phyloP scores from a whole-genome alignment of 139 green algal genomes.

The Asterochloris sp. region DNA sequence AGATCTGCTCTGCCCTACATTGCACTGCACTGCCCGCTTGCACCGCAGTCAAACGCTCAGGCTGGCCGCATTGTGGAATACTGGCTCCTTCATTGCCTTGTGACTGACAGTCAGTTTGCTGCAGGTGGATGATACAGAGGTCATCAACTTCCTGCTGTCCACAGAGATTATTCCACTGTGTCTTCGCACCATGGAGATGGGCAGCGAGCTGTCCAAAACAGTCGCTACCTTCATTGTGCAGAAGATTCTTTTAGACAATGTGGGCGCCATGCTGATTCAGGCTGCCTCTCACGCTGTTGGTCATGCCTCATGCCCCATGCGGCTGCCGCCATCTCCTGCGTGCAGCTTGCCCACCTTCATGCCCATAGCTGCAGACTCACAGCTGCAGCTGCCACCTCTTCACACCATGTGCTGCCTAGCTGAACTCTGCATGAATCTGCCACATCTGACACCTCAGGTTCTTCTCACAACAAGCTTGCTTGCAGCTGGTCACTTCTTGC shows the following conservation, averaged over 20 bases:
- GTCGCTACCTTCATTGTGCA: conserved; percentile 99
- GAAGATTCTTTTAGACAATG: conserved; percentile 97
- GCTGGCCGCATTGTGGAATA: too few species aligned
- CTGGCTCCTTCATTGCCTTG: neutral
- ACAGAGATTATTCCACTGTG: conserved; percentile 99
- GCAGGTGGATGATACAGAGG: conserved; percentile 95
- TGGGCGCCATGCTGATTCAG: conserved; percentile 22
- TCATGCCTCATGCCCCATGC: neutral
- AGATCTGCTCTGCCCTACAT: neutral
- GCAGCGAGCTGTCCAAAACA: conserved; percentile 97
- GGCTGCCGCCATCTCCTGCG: neutral
- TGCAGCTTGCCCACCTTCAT: neutral
- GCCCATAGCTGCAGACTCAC: too few species aligned
- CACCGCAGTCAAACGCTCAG: neutral
- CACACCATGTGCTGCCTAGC: too few species aligned
- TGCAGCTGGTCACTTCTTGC: too few species aligned
- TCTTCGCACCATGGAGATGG: conserved; percentile 98
- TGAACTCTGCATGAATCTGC: too few species aligned
- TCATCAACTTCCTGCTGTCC: conserved; percentile 99
- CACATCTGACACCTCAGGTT: too few species aligned
- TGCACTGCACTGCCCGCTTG: neutral
- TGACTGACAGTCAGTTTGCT: neutral
- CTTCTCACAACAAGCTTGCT: too few species aligned
- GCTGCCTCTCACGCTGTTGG: neutral
- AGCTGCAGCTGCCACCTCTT: too few species aligned